Conservation (phyloP, 345 rosid species). For the Fremontodendron californicum region DNA sequence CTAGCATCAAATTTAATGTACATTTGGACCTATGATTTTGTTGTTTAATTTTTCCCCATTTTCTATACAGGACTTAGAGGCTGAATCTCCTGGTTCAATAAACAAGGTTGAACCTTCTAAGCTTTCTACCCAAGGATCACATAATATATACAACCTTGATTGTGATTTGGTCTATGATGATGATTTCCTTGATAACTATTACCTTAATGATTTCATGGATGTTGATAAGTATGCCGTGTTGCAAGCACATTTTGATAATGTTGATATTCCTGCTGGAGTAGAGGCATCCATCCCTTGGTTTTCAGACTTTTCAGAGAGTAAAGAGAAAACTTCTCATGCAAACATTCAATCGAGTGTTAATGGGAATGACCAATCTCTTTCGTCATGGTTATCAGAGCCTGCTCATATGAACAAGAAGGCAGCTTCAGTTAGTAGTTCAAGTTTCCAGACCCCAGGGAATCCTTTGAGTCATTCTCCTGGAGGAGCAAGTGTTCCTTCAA, state of each 20-base stretch:
- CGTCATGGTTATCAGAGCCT: constrained; percentile 16
- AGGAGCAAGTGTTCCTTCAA: constrained; percentile 20
- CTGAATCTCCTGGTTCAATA: constrained; percentile 17
- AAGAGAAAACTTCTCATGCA: constrained; percentile 22
- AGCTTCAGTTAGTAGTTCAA: constrained; percentile 21
- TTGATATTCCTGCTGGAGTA: constrained; percentile 71
- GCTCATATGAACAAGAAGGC: constrained; percentile 19
- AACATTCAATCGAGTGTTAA: constrained; percentile 13
- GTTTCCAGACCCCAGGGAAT: constrained; percentile 11
- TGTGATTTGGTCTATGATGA: constrained; percentile 36
- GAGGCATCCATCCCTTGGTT: constrained; percentile 73
- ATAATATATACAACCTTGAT: constrained; percentile 33
- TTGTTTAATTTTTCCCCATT: neutral
- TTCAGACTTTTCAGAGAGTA: constrained; percentile 27
- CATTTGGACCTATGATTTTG: neutral
- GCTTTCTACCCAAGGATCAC: constrained; percentile 29
- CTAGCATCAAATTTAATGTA: neutral
- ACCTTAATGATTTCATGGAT: constrained; percentile 30
- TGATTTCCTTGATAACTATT: constrained; percentile 19
- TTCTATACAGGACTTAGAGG: constrained; percentile 28
- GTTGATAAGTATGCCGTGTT: constrained; percentile 44
- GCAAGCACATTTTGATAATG: constrained; percentile 66
- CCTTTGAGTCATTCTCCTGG: constrained; percentile 24
- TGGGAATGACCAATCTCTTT: neutral
- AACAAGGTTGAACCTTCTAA: constrained; percentile 17